Percentiles rank a stretch among this genome's conserved stretches.
Conservation (phyloP, 257 asterid genomes). For the Coffea canephora region DNA sequence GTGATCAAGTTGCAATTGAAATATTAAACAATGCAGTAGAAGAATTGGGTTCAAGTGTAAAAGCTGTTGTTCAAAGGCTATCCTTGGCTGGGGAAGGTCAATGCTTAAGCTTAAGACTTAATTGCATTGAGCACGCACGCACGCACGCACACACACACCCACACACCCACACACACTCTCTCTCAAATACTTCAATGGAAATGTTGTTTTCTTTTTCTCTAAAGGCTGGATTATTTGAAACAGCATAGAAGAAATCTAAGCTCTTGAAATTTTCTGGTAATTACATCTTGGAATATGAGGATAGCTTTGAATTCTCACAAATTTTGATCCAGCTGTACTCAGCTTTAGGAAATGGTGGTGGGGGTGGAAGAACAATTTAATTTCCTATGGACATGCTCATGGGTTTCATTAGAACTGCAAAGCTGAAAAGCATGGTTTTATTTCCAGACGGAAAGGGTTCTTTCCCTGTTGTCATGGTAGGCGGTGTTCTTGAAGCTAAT, state of each 20-base stretch:
- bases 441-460: conserved; percentile 66
- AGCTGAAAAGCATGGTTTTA: conserved; percentile 16
- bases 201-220: background rate
- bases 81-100: conserved; percentile 80
- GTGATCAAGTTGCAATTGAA: conserved; percentile 77
- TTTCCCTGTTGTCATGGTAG: conserved; percentile 93
- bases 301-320: background rate
- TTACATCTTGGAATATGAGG: background rate
- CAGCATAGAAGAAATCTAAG: background rate
- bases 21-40: conserved; percentile 72
- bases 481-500: conserved; percentile 89
- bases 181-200: background rate
- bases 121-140: background rate
- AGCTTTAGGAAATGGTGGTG: background rate
- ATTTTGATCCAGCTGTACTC: background rate
- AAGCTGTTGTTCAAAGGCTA: conserved; percentile 81
- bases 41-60: conserved; percentile 77
- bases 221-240: background rate
- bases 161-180: background rate
- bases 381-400: background rate
- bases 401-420: background rate
- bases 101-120: background rate
- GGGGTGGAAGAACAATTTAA: background rate
- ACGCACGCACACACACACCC: background rate
- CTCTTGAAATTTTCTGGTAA: background rate